A percentile compares a stretch with the other conserved stretches of the same genome.
Conservation (phyloP, 805 yeast genomes). For the Candida verbasci region DNA sequence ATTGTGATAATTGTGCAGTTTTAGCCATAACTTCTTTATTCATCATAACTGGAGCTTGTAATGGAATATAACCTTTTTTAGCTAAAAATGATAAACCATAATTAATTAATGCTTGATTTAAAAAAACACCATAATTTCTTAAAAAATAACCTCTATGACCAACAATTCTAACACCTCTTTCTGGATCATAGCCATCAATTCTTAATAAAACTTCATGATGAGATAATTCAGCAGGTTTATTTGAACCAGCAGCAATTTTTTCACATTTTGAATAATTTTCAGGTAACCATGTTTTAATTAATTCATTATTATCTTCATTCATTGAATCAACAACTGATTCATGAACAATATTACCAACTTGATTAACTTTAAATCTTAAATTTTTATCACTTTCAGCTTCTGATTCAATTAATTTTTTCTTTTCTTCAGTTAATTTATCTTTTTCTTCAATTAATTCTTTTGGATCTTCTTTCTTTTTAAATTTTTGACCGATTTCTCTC, state of each 20-base stretch:
- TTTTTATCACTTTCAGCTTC: slow-evolving; percentile 80
- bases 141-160: slow-evolving; percentile 99
- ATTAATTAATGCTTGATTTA: slow-evolving; percentile 96
- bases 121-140: slow-evolving; percentile 91
- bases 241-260: slow-evolving; percentile 71
- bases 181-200: slow-evolving; percentile 97
- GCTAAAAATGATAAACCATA: slow-evolving; percentile 86
- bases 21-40: slow-evolving; percentile 99
- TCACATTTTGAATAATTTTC: slow-evolving; percentile 57
- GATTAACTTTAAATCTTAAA: slow-evolving; percentile 77
- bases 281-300: slow-evolving; percentile 86
- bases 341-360: slow-evolving; percentile 92
- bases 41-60: slow-evolving; percentile 99
- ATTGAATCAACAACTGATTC: slow-evolving; percentile 81
- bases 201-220: slow-evolving; percentile 94
- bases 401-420: slow-evolving; percentile 56
- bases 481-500: slow-evolving; percentile 88
- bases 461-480: slow-evolving; percentile 94
- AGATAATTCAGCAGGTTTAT: slow-evolving; percentile 72
- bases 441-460: slow-evolving; percentile 75
- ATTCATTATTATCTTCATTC: slow-evolving; percentile 87
- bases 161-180: slow-evolving; percentile 94
- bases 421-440: slow-evolving; percentile 66
- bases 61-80: slow-evolving; percentile 73
- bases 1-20: slow-evolving; percentile 96